These are phyloP conservation scores for Dryadomyces quercus-mongolicae DNA, from an alignment of 2,329 filamentous ascomycete species.

Conservation along the genomic window DNA sequence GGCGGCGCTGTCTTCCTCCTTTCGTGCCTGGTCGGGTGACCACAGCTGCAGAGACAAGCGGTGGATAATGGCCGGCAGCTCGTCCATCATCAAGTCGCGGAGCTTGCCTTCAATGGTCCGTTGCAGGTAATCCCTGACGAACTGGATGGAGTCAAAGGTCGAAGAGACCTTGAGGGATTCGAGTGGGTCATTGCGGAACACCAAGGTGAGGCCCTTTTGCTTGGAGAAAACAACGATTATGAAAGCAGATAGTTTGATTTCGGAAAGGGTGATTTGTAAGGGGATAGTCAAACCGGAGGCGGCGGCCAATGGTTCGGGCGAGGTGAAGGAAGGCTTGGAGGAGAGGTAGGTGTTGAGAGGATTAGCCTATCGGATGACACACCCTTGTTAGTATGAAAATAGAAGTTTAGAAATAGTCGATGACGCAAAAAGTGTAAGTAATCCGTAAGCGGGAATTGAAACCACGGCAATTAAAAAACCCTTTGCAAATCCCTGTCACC, in stretches of 20 bases:
- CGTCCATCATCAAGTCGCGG: slow-evolving; percentile 92
- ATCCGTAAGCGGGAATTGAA: not conserved
- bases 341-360: slow-evolving; percentile 91
- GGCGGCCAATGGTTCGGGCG: slow-evolving; percentile 81
- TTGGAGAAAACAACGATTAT: slow-evolving; percentile 97
- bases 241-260: slow-evolving; percentile 91
- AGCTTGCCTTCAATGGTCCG: slow-evolving; percentile 91
- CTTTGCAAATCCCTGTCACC: not conserved
- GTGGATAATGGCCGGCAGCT: slow-evolving; percentile 92
- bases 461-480: not conserved
- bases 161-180: slow-evolving; percentile 97
- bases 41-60: slow-evolving; percentile 77
- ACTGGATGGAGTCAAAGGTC: slow-evolving; percentile 97
- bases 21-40: slow-evolving; percentile 72
- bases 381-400: slow-evolving; percentile 27
- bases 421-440: not conserved
- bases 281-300: slow-evolving; percentile 90
- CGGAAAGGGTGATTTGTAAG: slow-evolving; percentile 90
- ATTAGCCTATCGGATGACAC: slow-evolving; percentile 56
- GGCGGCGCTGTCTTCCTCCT: slow-evolving; percentile 44
- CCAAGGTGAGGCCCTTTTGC: slow-evolving; percentile 90
- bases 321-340: slow-evolving; percentile 84
- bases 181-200: slow-evolving; percentile 95
- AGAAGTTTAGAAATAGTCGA: slow-evolving; percentile 7
- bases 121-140: slow-evolving; percentile 93